Conservation (phyloP, 352 stramenopile genomes). For the Discostella stelligera region DNA sequence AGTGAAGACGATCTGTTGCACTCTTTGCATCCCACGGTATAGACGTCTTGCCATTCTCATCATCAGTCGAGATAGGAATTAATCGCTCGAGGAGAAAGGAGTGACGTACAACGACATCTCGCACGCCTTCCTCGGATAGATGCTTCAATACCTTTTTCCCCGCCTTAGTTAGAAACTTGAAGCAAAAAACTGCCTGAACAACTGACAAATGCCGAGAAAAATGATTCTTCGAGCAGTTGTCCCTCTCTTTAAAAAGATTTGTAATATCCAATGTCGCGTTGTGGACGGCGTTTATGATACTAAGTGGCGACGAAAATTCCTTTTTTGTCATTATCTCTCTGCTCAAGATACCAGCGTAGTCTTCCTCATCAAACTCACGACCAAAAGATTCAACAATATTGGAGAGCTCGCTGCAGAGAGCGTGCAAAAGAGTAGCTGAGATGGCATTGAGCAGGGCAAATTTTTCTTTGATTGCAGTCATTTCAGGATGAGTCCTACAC, state of each 20-base stretch:
- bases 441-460: conserved; percentile 13
- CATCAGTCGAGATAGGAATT: no score
- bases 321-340: conserved; percentile 9
- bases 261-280: conserved; percentile 10
- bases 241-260: conserved; percentile 5
- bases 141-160: no score
- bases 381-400: conserved; percentile 26
- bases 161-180: no score
- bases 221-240: conserved; percentile 10
- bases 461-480: conserved; percentile 24
- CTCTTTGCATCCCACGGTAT: no score
- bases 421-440: conserved; percentile 12
- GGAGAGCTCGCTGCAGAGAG: conserved; percentile 13
- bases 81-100: no score
- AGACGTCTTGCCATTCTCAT: no score
- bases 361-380: conserved; percentile 17
- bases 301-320: conserved; percentile 27
- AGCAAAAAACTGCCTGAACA: no score
- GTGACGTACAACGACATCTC: no score
- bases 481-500: conserved; percentile 27
- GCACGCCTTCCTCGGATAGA: conserved; percentile 21
- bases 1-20: conserved; percentile 19
- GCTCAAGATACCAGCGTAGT: conserved; percentile 8
- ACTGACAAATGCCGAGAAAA: no score
- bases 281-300: conserved; percentile 20